Conservation (phyloP, 129 eudicot genomes). For the Oenanthe sinensis region DNA sequence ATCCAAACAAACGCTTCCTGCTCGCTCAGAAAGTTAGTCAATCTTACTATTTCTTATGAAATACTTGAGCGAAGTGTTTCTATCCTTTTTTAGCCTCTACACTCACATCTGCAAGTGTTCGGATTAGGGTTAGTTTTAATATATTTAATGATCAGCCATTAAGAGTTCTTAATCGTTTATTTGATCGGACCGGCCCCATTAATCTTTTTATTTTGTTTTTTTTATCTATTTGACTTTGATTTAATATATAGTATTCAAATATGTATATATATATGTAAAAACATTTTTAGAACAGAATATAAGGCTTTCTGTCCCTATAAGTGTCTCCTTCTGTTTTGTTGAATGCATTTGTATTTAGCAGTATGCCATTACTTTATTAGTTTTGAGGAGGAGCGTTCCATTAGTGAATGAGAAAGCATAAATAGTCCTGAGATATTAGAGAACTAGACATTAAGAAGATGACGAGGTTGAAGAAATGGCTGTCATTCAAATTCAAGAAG, state of each 20-base stretch:
- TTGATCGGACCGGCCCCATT: background rate
- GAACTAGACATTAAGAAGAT: conserved; percentile 30
- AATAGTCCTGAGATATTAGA: conserved; percentile 20
- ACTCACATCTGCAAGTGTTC: conserved; percentile 16
- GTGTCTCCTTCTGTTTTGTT: conserved; percentile 47
- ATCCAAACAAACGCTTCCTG: conserved; percentile 41
- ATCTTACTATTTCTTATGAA: background rate
- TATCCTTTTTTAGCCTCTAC: conserved; percentile 1
- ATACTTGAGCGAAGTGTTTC: background rate
- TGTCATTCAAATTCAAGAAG: conserved; percentile 29
- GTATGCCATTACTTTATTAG: conserved; percentile 11
- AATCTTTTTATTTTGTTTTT: background rate
- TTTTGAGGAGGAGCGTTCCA: conserved; percentile 1
- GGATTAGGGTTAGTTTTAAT: background rate
- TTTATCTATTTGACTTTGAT: background rate
- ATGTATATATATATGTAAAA: background rate
- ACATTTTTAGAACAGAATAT: conserved; percentile 13
- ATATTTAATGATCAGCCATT: background rate
- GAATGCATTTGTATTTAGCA: conserved; percentile 30
- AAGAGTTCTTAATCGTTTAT: background rate
- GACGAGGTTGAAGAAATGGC: conserved; percentile 42
- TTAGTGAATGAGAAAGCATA: conserved; percentile 18
- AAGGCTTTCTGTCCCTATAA: conserved; percentile 43
- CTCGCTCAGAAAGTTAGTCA: conserved; percentile 11
- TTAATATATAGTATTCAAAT: background rate